A percentile compares a stretch with the other conserved stretches of the same genome.
These are phyloP conservation scores for Skeletonema grethae DNA, from an alignment of 108 stramenopile genomes.

Conservation along the genomic window DNA sequence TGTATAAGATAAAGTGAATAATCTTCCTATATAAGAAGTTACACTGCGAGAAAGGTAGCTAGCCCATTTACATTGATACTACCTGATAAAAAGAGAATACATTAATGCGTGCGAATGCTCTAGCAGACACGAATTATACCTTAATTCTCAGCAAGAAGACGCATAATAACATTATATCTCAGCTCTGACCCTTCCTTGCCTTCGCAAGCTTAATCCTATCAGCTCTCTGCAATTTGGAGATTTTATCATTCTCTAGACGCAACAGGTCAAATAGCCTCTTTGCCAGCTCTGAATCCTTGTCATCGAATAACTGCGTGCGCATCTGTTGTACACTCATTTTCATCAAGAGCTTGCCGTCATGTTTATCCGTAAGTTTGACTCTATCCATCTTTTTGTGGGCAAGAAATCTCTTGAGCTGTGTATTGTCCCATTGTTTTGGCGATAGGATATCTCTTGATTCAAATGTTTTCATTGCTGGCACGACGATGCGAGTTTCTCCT, in stretches of 20 bases:
- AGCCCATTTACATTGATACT: too few species aligned
- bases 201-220: constrained; percentile 6
- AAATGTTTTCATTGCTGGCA: neutral
- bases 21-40: too few species aligned
- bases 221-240: neutral
- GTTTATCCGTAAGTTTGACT: constrained; percentile 28
- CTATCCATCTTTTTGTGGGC: constrained; percentile 30
- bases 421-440: constrained; percentile 41
- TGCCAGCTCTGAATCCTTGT: constrained; percentile 5
- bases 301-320: constrained; percentile 2
- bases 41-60: too few species aligned
- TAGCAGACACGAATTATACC: too few species aligned
- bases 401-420: constrained; percentile 39
- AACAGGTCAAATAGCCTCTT: constrained; percentile 9
- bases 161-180: neutral
- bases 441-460: neutral
- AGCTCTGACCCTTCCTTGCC: constrained; percentile 7
- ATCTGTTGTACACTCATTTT: constrained; percentile 29
- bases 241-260: constrained; percentile 17
- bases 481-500: constrained; percentile 33
- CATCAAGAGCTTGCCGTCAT: constrained; percentile 50
- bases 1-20: too few species aligned
- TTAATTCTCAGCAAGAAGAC: too few species aligned
- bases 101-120: too few species aligned
- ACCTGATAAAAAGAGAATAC: too few species aligned